A percentile compares a stretch with the other conserved stretches of the same genome.
Evolutionary conservation across 768 basidiomycete species (phyloP).

Genomic region (Pleurotus pulmonarius): DNA sequence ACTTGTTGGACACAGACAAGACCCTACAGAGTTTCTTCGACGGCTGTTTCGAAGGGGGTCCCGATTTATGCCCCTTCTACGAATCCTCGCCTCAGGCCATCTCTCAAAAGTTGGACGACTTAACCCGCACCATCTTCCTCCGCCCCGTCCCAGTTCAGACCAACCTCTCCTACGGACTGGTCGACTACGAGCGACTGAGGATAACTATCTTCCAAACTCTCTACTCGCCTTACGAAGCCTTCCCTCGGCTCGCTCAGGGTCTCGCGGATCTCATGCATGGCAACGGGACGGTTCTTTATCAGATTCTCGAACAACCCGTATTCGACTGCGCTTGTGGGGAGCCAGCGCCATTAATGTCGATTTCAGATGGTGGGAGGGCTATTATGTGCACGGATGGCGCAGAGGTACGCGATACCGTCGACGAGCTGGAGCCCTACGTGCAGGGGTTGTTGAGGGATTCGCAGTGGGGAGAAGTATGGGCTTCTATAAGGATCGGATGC

Average conservation of each 20-base stretch:
- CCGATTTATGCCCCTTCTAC: constrained; percentile 18
- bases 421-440: constrained; percentile 11
- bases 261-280: constrained; percentile 21
- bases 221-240: constrained; percentile 17
- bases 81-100: constrained; percentile 14
- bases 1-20: constrained; percentile 18
- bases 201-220: constrained; percentile 16
- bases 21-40: constrained; percentile 18
- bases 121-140: constrained; percentile 12
- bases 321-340: background rate
- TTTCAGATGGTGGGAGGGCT: constrained; percentile 8
- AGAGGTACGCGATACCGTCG: constrained; percentile 12
- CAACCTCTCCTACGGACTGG: constrained; percentile 16
- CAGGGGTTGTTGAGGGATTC: constrained; percentile 10
- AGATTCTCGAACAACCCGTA: background rate
- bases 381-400: constrained; percentile 19
- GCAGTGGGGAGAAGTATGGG: constrained; percentile 16
- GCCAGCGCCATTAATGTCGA: background rate
- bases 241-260: constrained; percentile 13
- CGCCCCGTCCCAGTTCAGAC: constrained; percentile 17
- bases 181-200: constrained; percentile 18
- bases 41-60: constrained; percentile 18
- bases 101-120: constrained; percentile 11
- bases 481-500: constrained; percentile 13
- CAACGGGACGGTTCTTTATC: constrained; percentile 15